Conservation (phyloP, 805 yeast genomes). For the Metschnikowia reukaufii region DNA sequence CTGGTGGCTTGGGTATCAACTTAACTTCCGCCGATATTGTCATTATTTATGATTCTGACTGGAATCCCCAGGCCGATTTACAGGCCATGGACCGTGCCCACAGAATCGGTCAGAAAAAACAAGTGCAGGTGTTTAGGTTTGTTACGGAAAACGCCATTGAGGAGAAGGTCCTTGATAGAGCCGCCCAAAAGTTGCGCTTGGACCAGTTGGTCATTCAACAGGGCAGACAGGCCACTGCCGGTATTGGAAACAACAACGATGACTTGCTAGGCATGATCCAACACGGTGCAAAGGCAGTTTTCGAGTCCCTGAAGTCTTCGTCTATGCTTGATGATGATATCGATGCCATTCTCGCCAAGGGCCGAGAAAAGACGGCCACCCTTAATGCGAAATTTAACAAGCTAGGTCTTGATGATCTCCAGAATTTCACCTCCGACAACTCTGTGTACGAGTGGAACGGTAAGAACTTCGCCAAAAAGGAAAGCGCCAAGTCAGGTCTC, state of each 20-base stretch:
- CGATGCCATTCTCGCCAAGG: constrained; percentile 75
- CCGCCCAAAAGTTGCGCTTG: constrained; percentile 87
- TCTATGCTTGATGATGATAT: constrained; percentile 63
- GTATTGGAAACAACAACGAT: constrained; percentile 67
- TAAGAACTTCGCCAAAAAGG: constrained; percentile 66
- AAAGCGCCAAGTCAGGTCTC: constrained; percentile 35
- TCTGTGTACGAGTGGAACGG: constrained; percentile 98
- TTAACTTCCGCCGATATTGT: constrained; percentile 91
- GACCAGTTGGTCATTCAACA: constrained; percentile 97
- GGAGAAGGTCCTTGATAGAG: constrained; percentile 93
- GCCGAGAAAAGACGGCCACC: constrained; percentile 77
- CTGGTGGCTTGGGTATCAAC: constrained; percentile 96
- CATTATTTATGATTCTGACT: constrained; percentile 85
- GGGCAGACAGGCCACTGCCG: constrained; percentile 45
- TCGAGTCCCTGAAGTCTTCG: constrained; percentile 47
- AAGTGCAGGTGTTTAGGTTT: constrained; percentile 87
- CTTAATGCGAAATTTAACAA: constrained; percentile 80
- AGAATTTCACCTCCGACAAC: constrained; percentile 83
- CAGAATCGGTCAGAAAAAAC: constrained; percentile 95
- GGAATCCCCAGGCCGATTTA: constrained; percentile 98
- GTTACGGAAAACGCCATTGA: constrained; percentile 96
- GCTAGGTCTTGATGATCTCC: constrained; percentile 89
- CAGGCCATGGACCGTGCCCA: constrained; percentile 99
- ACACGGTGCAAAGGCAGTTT: constrained; percentile 90
- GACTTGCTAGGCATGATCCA: constrained; percentile 94